Percentiles rank a stretch among this genome's conserved stretches.
Conservation (phyloP, 2,329 filamentous ascomycete species). For the Colletotrichum sp. region DNA sequence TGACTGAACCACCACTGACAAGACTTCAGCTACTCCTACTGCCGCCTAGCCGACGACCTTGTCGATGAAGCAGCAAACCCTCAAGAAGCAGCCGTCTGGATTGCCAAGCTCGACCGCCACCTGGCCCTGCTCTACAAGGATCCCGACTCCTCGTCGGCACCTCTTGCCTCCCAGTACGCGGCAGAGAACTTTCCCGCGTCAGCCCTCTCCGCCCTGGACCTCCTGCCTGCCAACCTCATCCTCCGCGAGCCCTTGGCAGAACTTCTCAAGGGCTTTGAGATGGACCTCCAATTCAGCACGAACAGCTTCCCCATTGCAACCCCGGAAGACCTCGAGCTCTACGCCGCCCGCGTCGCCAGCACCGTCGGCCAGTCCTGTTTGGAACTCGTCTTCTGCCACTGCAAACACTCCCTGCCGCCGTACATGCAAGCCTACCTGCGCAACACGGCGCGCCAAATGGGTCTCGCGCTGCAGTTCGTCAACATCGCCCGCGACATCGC, state of each 20-base stretch:
- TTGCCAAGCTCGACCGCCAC: conserved; percentile 61
- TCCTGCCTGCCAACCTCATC: conserved; percentile 63
- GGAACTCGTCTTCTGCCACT: conserved; percentile 68
- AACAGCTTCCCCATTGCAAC: conserved; percentile 59
- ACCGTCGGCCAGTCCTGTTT: conserved; percentile 74
- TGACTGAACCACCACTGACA: conserved; percentile 5
- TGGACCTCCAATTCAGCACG: conserved; percentile 62
- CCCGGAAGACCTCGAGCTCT: conserved; percentile 64
- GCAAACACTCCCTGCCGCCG: conserved; percentile 30
- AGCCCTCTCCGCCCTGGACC: conserved; percentile 58
- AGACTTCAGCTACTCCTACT: conserved; percentile 69
- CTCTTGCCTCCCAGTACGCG: conserved; percentile 37
- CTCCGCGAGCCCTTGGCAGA: conserved; percentile 65
- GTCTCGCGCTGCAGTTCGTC: conserved; percentile 76
- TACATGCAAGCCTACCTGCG: conserved; percentile 49
- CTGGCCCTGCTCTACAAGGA: conserved; percentile 57
- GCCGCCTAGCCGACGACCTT: conserved; percentile 74
- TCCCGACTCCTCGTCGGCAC: conserved; percentile 22
- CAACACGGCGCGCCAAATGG: conserved; percentile 67
- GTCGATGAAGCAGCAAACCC: conserved; percentile 66
- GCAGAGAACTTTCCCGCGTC: conserved; percentile 55
- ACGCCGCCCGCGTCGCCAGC: conserved; percentile 72
- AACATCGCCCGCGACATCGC: conserved; percentile 79
- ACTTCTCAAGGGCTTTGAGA: conserved; percentile 71
- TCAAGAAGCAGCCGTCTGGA: conserved; percentile 61